Base-by-base conservation (phyloP, 495 filamentous ascomycete genomes). In the Tetracladium setigerum region DNA sequence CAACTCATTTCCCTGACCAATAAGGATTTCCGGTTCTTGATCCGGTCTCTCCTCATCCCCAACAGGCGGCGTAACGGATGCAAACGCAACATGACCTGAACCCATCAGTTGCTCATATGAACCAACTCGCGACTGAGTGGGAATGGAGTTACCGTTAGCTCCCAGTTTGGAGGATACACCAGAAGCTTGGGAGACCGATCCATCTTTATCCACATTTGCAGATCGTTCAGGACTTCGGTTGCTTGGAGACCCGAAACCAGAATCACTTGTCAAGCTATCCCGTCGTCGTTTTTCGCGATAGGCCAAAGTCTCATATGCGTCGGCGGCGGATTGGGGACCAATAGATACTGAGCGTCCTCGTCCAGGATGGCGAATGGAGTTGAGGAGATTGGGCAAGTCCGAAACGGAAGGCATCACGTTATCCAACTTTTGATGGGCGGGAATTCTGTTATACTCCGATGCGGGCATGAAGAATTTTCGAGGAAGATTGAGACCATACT, bases 231-330 rank as follows among this genome's bases (percentile, higher is more conserved):
- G 22, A 7, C 22, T 27, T 27, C 22, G 3, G 22, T 27, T 27
- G 8, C 17, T 38, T 7, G 15, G 19, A 41, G 43, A 42, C 18
- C 38, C 49, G 12, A n/a, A 16, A 19, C 40, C 30, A 31, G 39
- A 30, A 7, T 30, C 12, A 14, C 14, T 47, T 1, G 53, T 59
- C 35, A 60, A 36, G 37, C 58, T 95, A 61, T 95, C 86, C 34
- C 86, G 71, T 54, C 89, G 72, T 52, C 77, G 77, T 55, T 87
- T 80, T 61, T 94, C 87, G 2, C 90, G 79, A 57, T 91, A 95
- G n/a, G 92, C 92, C 16, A 97, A 68, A 14, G 87, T 89, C 67
- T 98, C 92, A 59, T 95, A 95, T 6, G 90, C 92, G 63, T 98
- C 92, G 2, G 92, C 92, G 47, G 85, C 87, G 19, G 89, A 95